Conservation (phyloP, 495 filamentous ascomycete genomes). For the Xylaria telfairii region DNA sequence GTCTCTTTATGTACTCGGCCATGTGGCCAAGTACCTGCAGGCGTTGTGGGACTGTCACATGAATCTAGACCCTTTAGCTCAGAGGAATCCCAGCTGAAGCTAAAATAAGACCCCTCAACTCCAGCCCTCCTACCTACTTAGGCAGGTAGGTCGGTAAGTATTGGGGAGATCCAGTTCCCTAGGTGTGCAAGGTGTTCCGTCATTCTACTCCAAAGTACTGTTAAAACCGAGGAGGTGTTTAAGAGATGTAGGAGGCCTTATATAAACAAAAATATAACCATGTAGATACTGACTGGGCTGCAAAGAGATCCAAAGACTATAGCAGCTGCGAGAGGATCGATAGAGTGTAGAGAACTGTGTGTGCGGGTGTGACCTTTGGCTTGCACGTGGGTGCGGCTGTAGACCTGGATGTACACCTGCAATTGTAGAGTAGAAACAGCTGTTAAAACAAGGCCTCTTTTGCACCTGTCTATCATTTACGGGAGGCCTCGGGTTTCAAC, state of each 20-base stretch:
- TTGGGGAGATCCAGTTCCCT: no score
- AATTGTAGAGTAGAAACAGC: background rate
- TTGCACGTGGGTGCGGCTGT: background rate
- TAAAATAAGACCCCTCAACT: no score
- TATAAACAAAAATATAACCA: background rate
- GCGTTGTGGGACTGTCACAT: background rate
- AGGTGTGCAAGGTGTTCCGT: background rate
- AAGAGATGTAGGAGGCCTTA: background rate
- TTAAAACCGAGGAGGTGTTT: background rate
- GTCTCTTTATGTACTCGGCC: no score
- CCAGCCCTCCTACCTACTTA: no score
- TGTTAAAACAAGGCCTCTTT: background rate
- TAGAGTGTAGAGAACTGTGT: background rate
- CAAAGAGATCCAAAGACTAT: background rate
- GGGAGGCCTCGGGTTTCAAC: background rate
- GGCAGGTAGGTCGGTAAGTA: no score
- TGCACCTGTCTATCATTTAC: background rate
- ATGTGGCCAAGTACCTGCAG: no score
- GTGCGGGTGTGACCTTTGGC: no score
- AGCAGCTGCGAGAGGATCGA: no score
- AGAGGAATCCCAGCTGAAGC: no score
- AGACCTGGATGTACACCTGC: background rate
- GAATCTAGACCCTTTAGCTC: no score
- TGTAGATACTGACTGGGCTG: background rate
- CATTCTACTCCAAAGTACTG: background rate